A percentile compares a stretch with the other conserved stretches of the same genome.
Evolutionary conservation across 169 alveolate species (phyloP).

Genomic region (Eimeria praecox): DNA sequence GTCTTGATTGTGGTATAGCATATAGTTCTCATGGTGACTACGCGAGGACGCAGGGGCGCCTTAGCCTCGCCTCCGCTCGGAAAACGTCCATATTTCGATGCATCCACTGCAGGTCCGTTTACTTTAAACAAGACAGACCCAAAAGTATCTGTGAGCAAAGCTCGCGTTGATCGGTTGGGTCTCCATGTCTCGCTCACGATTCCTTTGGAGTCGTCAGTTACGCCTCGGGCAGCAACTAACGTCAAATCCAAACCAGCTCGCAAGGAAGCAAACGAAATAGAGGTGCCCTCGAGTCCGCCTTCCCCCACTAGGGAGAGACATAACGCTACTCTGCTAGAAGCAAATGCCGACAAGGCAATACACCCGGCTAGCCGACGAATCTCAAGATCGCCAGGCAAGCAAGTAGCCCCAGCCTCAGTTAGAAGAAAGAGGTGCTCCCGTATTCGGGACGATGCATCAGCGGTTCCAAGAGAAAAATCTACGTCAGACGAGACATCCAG

Average conservation of each 20-base stretch:
- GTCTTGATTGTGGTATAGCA: not conserved
- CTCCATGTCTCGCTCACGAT: conserved; percentile 50
- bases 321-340: not conserved
- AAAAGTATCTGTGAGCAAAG: conserved; percentile 45
- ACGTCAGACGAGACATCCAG: not conserved
- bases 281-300: not conserved
- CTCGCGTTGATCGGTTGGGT: conserved; percentile 42
- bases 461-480: not conserved
- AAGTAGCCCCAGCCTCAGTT: not conserved
- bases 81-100: not conserved
- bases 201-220: conserved; percentile 44
- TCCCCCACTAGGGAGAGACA: not conserved
- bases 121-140: conserved; percentile 45
- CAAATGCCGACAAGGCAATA: not conserved
- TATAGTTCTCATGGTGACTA: conserved; percentile 27
- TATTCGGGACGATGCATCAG: not conserved
- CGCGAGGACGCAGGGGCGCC: conserved; percentile 35
- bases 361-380: not conserved
- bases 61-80: not conserved
- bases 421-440: not conserved
- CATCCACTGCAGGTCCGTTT: conserved; percentile 35
- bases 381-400: not conserved
- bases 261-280: not conserved
- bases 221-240: not conserved
- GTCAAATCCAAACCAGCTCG: not conserved